Percentiles rank a stretch among this genome's conserved stretches.
Conservation (phyloP, 2,329 filamentous ascomycete species). For the Tolypocladium inflatum region DNA sequence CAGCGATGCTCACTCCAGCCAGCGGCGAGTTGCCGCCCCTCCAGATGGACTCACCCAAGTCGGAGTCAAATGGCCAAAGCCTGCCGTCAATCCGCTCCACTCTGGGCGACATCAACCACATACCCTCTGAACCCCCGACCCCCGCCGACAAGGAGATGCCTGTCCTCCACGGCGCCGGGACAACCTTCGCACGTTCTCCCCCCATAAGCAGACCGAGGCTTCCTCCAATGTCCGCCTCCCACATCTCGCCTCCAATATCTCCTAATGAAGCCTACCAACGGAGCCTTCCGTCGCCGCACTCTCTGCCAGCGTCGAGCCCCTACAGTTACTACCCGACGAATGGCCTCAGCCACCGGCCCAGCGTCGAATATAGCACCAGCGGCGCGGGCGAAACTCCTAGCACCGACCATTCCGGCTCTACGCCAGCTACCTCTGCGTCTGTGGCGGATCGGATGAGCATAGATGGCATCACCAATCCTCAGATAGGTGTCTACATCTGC, state of each 20-base stretch:
- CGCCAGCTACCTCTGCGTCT: constrained; percentile 28
- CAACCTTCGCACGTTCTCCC: constrained; percentile 24
- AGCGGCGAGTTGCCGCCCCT: constrained; percentile 25
- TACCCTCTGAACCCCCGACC: constrained; percentile 17
- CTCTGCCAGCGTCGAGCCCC: constrained; percentile 27
- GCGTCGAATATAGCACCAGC: constrained; percentile 32
- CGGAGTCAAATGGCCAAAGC: constrained; percentile 22
- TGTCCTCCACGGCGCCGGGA: constrained; percentile 11
- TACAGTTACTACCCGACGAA: constrained; percentile 25
- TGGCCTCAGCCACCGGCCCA: constrained; percentile 22
- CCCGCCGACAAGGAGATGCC: constrained; percentile 22
- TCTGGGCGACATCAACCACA: constrained; percentile 23
- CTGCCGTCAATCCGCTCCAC: constrained; percentile 30
- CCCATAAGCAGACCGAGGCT: constrained; percentile 20
- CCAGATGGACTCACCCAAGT: constrained; percentile 24
- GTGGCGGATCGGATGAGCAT: constrained; percentile 48
- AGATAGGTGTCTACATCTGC: constrained; percentile 48
- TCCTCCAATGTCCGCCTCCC: constrained; percentile 17
- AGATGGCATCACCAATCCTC: constrained; percentile 45
- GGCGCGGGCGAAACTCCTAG: constrained; percentile 36
- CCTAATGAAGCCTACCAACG: constrained; percentile 36
- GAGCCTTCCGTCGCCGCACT: constrained; percentile 37
- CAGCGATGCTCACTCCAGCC: constrained; percentile 11
- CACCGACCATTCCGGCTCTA: constrained; percentile 32
- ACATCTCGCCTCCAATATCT: constrained; percentile 37